These are phyloP conservation scores for Globisporangium nodosum DNA, from an alignment of 352 stramenopile genomes.

Conservation along the genomic window DNA sequence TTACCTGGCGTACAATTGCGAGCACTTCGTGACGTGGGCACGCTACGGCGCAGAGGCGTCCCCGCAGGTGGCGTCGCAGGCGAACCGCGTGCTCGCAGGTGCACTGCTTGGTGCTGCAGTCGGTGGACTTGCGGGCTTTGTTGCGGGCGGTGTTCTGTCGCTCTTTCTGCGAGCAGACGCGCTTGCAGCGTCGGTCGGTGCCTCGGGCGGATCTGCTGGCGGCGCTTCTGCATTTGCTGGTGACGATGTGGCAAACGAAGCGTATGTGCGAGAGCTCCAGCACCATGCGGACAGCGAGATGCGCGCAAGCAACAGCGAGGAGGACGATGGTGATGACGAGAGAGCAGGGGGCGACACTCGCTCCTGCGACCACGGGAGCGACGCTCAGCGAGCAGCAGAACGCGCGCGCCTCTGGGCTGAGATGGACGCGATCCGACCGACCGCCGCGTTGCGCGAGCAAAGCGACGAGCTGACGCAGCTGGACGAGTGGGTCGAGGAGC, in stretches of 20 bases:
- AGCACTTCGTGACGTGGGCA: slow-evolving; percentile 77
- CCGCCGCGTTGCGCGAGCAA: slow-evolving; percentile 16
- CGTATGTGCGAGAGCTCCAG: background rate
- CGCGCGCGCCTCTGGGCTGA: slow-evolving; percentile 40
- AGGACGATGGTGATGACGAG: slow-evolving; percentile 3
- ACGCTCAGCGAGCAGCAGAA: slow-evolving; percentile 10
- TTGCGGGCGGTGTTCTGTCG: slow-evolving; percentile 54
- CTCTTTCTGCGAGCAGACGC: slow-evolving; percentile 57
- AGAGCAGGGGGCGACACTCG: background rate
- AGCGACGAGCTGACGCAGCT: slow-evolving; percentile 35
- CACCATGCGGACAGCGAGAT: slow-evolving; percentile 1
- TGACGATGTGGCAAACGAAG: background rate
- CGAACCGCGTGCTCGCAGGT: slow-evolving; percentile 53
- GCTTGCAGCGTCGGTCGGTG: slow-evolving; percentile 35
- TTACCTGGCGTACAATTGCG: slow-evolving; percentile 56
- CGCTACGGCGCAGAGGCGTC: slow-evolving; percentile 51
- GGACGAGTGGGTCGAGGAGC: slow-evolving; percentile 45
- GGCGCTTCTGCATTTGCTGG: background rate
- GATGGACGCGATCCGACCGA: slow-evolving; percentile 14
- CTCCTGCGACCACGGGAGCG: background rate
- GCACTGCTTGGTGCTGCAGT: slow-evolving; percentile 57
- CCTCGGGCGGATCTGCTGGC: background rate
- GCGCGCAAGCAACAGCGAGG: background rate
- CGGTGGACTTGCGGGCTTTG: slow-evolving; percentile 48
- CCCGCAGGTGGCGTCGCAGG: slow-evolving; percentile 48